A percentile compares a stretch with the other conserved stretches of the same genome.
Evolutionary conservation across 2,329 filamentous ascomycete species (phyloP).

Genomic region (Aspergillus spinulosporus): DNA sequence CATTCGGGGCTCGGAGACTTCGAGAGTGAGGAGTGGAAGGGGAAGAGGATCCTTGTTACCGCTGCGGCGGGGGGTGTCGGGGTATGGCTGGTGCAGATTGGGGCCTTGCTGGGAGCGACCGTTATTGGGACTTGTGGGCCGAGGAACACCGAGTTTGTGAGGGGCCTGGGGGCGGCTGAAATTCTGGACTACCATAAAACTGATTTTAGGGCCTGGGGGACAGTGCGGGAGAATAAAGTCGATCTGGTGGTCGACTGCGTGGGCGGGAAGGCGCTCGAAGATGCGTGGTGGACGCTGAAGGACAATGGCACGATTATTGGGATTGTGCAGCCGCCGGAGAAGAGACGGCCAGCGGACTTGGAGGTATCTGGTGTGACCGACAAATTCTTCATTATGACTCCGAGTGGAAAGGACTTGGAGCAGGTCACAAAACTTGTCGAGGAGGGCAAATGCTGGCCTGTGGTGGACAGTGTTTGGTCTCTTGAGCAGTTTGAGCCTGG

Average conservation of each 20-base stretch:
- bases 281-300: constrained; percentile 46
- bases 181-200: constrained; percentile 43
- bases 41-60: constrained; percentile 46
- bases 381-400: constrained; percentile 47
- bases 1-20: constrained; percentile 28
- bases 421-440: constrained; percentile 44
- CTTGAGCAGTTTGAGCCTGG: constrained; percentile 44
- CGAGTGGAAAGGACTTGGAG: constrained; percentile 38
- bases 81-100: constrained; percentile 45
- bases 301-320: constrained; percentile 41
- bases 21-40: constrained; percentile 21
- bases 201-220: constrained; percentile 30
- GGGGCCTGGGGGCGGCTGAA: constrained; percentile 42
- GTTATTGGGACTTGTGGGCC: constrained; percentile 45
- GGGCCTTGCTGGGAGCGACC: constrained; percentile 29
- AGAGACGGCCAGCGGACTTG: constrained; percentile 30
- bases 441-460: constrained; percentile 33
- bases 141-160: constrained; percentile 43
- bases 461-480: constrained; percentile 46
- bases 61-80: constrained; percentile 50
- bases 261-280: constrained; percentile 43
- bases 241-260: constrained; percentile 50
- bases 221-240: constrained; percentile 31
- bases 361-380: constrained; percentile 31
- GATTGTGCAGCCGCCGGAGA: constrained; percentile 41